Evolutionary conservation across 176 grass and related monocot species (phyloP).

Genomic region (Carex parvula): DNA sequence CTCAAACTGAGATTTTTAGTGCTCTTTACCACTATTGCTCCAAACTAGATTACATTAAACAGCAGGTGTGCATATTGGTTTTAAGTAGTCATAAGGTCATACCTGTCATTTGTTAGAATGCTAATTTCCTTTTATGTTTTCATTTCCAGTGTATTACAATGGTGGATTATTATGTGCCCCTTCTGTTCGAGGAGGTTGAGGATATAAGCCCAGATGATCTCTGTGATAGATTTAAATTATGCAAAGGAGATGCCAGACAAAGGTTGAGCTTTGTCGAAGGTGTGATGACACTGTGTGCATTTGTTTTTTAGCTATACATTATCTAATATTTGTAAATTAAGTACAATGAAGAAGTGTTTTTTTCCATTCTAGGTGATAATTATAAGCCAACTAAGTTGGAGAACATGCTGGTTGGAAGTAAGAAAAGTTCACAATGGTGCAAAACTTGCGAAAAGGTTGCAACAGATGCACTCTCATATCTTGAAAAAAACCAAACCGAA

Average conservation of each 20-base stretch:
- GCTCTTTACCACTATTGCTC: conserved; percentile 22
- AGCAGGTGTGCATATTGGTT: conserved; percentile 18
- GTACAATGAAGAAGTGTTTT: background rate
- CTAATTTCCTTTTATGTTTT: background rate
- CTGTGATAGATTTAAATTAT: conserved; percentile 23
- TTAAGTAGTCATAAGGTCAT: background rate
- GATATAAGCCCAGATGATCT: conserved; percentile 1
- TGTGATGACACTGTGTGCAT: background rate
- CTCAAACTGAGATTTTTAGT: conserved; percentile 17
- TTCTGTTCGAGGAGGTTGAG: conserved; percentile 18
- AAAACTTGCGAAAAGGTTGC: conserved; percentile 59
- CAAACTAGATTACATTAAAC: conserved; percentile 19
- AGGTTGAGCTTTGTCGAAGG: background rate
- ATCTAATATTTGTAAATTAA: background rate
- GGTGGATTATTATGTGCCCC: conserved; percentile 22
- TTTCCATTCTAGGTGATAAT: conserved; percentile 36
- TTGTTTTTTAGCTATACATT: background rate
- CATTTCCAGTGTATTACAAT: conserved; percentile 24
- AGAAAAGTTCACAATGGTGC: conserved; percentile 43
- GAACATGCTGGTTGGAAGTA: conserved; percentile 19
- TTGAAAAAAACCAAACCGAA: conserved; percentile 66
- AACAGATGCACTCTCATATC: conserved; percentile 46
- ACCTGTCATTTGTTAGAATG: background rate
- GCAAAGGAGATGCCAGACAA: conserved; percentile 10
- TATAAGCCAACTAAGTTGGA: conserved; percentile 24